Conservation (phyloP, 1,139 yeast genomes). For the Torulaspora pretoriensis region DNA sequence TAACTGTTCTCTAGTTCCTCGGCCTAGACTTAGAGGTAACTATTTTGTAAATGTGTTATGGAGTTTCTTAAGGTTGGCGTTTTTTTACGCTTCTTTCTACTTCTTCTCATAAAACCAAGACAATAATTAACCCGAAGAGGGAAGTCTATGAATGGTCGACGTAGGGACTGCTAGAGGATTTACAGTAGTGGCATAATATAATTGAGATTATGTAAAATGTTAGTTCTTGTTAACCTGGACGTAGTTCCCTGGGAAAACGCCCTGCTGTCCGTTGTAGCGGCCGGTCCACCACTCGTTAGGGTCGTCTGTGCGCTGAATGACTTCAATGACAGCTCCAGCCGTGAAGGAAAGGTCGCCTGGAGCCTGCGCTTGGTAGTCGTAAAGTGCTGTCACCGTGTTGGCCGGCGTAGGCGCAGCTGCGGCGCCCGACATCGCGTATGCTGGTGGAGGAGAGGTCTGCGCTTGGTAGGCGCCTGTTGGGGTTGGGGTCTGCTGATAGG, state of each 20-base stretch:
- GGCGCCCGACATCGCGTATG: conserved; percentile 12
- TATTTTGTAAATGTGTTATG: neutral
- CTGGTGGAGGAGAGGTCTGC: conserved; percentile 18
- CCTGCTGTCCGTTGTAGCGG: conserved; percentile 74
- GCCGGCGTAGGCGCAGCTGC: conserved; percentile 19
- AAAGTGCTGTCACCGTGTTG: conserved; percentile 68
- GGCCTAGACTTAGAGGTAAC: no score
- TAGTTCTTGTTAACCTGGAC: conserved; percentile 56
- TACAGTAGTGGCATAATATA: neutral
- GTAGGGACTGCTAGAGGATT: neutral
- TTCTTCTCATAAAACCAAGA: neutral
- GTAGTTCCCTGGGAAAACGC: conserved; percentile 94
- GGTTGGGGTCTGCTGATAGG: conserved; percentile 13
- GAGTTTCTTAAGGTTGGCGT: neutral
- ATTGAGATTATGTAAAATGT: conserved; percentile 1
- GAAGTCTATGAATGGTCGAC: neutral
- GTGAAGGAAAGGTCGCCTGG: conserved; percentile 83
- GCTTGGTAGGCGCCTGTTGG: conserved; percentile 4
- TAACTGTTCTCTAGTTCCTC: no score
- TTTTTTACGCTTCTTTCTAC: neutral
- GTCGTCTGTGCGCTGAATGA: conserved; percentile 76
- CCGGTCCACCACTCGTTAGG: conserved; percentile 99
- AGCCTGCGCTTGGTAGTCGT: conserved; percentile 79
- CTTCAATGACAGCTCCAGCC: conserved; percentile 83
- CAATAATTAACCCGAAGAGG: neutral